These are phyloP conservation scores for Fusarium fujikuroi DNA, from an alignment of 2,329 filamentous ascomycete species.

Conservation along the genomic window DNA sequence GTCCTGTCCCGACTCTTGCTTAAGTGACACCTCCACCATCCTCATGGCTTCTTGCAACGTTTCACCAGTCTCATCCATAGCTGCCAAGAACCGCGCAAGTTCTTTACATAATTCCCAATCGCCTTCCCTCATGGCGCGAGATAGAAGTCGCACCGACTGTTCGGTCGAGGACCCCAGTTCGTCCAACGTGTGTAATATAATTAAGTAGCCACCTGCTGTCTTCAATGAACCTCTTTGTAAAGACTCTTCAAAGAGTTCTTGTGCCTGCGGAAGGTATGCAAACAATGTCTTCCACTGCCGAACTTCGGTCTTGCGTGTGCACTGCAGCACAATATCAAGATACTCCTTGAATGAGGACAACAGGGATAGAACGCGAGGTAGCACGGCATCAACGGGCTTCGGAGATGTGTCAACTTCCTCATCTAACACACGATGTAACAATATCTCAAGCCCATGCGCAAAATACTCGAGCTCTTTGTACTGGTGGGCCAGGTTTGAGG, in stretches of 20 bases:
- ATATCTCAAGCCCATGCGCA: conserved; percentile 88
- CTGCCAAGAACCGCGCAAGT: conserved; percentile 91
- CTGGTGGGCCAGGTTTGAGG: conserved; percentile 82
- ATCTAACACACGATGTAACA: conserved; percentile 92
- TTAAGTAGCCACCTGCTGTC: conserved; percentile 95
- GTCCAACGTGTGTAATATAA: conserved; percentile 87
- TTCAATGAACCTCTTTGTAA: conserved; percentile 86
- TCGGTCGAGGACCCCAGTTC: conserved; percentile 76
- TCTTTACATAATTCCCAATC: conserved; percentile 98
- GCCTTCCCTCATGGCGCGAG: conserved; percentile 81
- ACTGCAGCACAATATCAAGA: conserved; percentile 94
- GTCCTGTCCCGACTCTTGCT: conserved; percentile 45
- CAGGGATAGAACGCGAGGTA: conserved; percentile 72
- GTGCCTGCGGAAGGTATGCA: conserved; percentile 86
- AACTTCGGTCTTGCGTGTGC: conserved; percentile 95
- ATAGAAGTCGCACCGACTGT: conserved; percentile 83
- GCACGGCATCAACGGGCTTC: conserved; percentile 69
- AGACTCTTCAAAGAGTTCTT: conserved; percentile 93
- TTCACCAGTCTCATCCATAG: conserved; percentile 86
- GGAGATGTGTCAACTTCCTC: conserved; percentile 85
- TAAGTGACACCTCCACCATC: conserved; percentile 60
- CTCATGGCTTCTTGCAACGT: conserved; percentile 79
- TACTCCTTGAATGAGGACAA: conserved; percentile 83
- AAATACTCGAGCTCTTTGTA: conserved; percentile 93
- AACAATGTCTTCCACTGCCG: conserved; percentile 96